Percentiles rank a stretch among this genome's conserved stretches.
phyloP scores from a whole-genome alignment of 2,329 filamentous ascomycete species.

The Incumbomyces lentus region DNA sequence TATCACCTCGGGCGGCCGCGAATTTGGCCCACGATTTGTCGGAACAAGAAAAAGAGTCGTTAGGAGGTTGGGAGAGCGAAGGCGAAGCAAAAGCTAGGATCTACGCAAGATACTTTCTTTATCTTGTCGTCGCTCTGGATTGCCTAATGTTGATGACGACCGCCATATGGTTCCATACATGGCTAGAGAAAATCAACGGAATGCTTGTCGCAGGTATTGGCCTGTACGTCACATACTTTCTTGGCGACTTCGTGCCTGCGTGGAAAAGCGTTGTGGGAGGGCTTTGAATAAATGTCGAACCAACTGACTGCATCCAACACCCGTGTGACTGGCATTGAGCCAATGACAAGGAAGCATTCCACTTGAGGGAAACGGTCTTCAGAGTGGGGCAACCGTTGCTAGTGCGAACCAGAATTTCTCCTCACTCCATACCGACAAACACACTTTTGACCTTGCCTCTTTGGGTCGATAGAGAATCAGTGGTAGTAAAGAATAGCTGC shows the following conservation, averaged over 20 bases:
- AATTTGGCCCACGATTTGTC: constrained; percentile 32
- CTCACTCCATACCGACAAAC: too few species aligned
- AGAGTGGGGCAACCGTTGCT: too few species aligned
- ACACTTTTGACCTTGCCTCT: too few species aligned
- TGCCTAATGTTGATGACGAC: constrained; percentile 99
- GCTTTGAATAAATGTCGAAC: neutral
- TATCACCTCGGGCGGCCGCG: constrained; percentile 34
- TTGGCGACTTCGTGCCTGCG: constrained; percentile 35
- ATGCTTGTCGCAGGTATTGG: constrained; percentile 37
- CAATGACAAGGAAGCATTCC: too few species aligned
- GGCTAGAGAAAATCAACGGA: constrained; percentile 75
- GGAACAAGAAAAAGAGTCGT: constrained; percentile 29
- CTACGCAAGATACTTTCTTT: constrained; percentile 41
- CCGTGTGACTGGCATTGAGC: too few species aligned
- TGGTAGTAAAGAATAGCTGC: too few species aligned
- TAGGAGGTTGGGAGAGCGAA: constrained; percentile 23
- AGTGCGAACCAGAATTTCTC: too few species aligned
- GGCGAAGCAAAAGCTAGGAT: constrained; percentile 45
- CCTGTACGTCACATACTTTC: constrained; percentile 42
- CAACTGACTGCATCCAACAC: neutral
- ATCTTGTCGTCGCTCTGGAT: constrained; percentile 57
- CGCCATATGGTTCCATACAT: constrained; percentile 95
- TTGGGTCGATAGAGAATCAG: too few species aligned
- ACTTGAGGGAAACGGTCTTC: too few species aligned
- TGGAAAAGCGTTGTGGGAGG: constrained; percentile 39